These are phyloP conservation scores for Phaseolus coccineus DNA, from an alignment of 331 rosid genomes.

Conservation along the genomic window DNA sequence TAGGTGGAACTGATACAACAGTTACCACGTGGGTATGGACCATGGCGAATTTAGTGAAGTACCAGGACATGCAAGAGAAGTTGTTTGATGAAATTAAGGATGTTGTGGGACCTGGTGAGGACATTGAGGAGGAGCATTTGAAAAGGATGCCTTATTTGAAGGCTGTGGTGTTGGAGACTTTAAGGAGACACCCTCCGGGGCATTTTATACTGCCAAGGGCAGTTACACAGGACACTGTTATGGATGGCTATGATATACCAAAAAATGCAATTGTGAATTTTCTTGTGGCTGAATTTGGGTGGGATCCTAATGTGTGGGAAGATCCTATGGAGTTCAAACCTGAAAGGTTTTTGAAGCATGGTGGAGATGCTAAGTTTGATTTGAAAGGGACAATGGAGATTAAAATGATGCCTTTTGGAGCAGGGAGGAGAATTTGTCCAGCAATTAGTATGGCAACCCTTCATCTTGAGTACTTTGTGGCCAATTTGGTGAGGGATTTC, in stretches of 20 bases:
- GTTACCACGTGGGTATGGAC: constrained; percentile 51
- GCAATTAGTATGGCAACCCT: constrained; percentile 54
- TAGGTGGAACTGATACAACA: constrained; percentile 59
- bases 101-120: constrained; percentile 49
- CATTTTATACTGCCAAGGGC: constrained; percentile 61
- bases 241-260: constrained; percentile 56
- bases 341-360: constrained; percentile 49
- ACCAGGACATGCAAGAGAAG: constrained; percentile 53
- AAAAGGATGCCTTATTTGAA: constrained; percentile 59
- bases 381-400: constrained; percentile 51
- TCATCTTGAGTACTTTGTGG: constrained; percentile 58
- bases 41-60: constrained; percentile 56
- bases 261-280: constrained; percentile 56
- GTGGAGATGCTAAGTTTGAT: constrained; percentile 41
- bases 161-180: constrained; percentile 55
- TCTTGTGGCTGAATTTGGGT: constrained; percentile 58
- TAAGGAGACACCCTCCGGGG: constrained; percentile 55
- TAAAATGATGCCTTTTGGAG: constrained; percentile 68
- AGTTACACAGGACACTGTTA: constrained; percentile 45
- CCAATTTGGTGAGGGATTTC: constrained; percentile 56
- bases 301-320: constrained; percentile 60
- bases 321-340: constrained; percentile 64
- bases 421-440: constrained; percentile 60
- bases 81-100: constrained; percentile 47
- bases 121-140: constrained; percentile 51